Base-by-base conservation (phyloP, 2,329 filamentous ascomycete genomes). In the Zymoseptoria brevis region DNA sequence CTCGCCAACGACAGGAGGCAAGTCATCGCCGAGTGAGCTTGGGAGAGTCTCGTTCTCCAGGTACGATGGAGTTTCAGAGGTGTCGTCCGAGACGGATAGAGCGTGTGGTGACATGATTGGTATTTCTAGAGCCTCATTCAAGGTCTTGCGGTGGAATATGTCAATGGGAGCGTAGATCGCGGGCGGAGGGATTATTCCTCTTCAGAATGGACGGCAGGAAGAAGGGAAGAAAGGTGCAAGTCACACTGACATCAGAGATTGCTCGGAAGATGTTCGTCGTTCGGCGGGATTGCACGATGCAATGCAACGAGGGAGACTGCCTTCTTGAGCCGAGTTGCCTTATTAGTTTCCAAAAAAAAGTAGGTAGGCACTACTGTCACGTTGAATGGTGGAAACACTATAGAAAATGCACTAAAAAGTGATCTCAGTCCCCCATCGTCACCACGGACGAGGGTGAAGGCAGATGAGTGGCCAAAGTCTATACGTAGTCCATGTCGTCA, bases 21-120 rank as follows among this genome's bases (percentile, higher is more conserved):
- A 61, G 24, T 66, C 64, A 45, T 61, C 58, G 11, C 50, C 48
- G 41, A 59, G 4, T n/a, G 53, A 55, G 57, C 53, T 59, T 19
- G 48, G 55, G 6, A 60, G 62, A n/a, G 62, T 64, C 9, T 58
- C 53, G 29, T 50, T 21, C 24, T 49, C 30, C 22, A 22, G 21
- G 11, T 56, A 41, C 4, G 48, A 49, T 4, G 19, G 54, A 19
- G 48, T 50, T 9, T 22, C 24, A n/a, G 24, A 41, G n/a, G 41
- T 45, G 16, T 56, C 48, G n/a, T 56, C 54, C 6, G 48, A 49
- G 41, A 58, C 55, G 11, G 60, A 54, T 22, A 64, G n/a, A 19
- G 64, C 61, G 59, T 65, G 64, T 26, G 64, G 64, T 41, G 64
- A 60, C 64, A 66, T 66, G 49, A n/a, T 63, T 24, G 48, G 29